Conservation (phyloP, 108 stramenopile genomes). For the Cylindrotheca fusiformis region DNA sequence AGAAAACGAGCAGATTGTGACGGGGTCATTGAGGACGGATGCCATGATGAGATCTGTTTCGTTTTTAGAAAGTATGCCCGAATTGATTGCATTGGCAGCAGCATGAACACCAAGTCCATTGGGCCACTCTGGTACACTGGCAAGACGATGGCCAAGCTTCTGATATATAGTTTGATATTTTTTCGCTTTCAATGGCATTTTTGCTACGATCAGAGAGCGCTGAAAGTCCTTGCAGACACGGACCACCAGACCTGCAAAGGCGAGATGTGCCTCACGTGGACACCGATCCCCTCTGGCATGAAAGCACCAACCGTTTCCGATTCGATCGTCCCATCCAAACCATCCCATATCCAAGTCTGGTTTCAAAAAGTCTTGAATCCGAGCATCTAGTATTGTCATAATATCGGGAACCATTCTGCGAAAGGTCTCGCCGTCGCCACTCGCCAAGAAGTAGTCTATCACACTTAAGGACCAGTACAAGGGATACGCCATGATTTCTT, state of each 20-base stretch:
- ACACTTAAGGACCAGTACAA: slow-evolving; percentile 34
- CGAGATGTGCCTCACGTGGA: slow-evolving; percentile 27
- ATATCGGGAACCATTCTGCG: slow-evolving; percentile 15
- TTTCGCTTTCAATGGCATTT: background rate
- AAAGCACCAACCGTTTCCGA: slow-evolving; percentile 49
- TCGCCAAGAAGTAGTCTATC: slow-evolving; percentile 27
- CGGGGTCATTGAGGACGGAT: slow-evolving; percentile 25
- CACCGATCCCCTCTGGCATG: slow-evolving; percentile 30
- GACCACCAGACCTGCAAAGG: slow-evolving; percentile 39
- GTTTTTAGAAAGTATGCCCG: slow-evolving; percentile 2
- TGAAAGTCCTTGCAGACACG: slow-evolving; percentile 28
- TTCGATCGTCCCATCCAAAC: slow-evolving; percentile 50
- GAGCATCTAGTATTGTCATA: slow-evolving; percentile 17
- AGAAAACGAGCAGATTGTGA: slow-evolving; percentile 35
- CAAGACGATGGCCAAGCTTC: background rate
- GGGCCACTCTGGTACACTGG: slow-evolving; percentile 28
- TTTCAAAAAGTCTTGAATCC: slow-evolving; percentile 32
- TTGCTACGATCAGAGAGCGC: background rate
- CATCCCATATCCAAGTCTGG: slow-evolving; percentile 33
- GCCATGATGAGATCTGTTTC: slow-evolving; percentile 25
- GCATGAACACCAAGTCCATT: slow-evolving; percentile 30
- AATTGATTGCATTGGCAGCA: slow-evolving; percentile 41
- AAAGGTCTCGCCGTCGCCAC: slow-evolving; percentile 17
- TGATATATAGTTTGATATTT: slow-evolving; percentile 1
- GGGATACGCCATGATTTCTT: slow-evolving; percentile 41